Percentiles rank a stretch among this genome's conserved stretches.
These are phyloP conservation scores for Boletus insuetus DNA, from an alignment of 768 basidiomycete species.

Conservation along the genomic window DNA sequence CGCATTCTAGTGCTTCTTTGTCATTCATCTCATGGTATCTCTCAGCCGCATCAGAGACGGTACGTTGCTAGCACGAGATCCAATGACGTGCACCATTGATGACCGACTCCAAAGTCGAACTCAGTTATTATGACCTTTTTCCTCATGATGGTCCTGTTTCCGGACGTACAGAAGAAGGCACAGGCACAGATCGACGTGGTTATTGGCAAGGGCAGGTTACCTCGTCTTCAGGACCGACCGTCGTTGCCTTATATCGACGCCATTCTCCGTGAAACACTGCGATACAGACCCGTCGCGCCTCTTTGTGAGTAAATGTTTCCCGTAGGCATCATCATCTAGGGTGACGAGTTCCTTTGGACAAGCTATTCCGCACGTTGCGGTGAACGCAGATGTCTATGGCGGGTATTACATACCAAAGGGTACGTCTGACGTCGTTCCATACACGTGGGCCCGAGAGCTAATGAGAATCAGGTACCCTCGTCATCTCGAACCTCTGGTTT, in stretches of 20 bases:
- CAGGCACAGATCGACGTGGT: slow-evolving; percentile 12
- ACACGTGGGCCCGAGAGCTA: background rate
- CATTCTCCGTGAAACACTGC: slow-evolving; percentile 11
- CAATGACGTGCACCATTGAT: background rate
- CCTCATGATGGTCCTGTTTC: slow-evolving; percentile 9
- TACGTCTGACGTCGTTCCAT: background rate
- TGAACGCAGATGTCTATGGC: slow-evolving; percentile 40
- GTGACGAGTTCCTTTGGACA: background rate
- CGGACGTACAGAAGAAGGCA: slow-evolving; percentile 10
- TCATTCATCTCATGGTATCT: background rate
- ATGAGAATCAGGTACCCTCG: slow-evolving; percentile 1
- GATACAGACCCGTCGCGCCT: slow-evolving; percentile 4
- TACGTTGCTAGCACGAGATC: slow-evolving; percentile 1
- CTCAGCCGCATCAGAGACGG: slow-evolving; percentile 15
- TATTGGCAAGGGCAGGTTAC: slow-evolving; percentile 2
- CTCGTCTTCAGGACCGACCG: slow-evolving; percentile 8
- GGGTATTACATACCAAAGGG: slow-evolving; percentile 49
- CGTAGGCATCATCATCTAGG: background rate
- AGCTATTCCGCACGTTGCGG: slow-evolving; percentile 30
- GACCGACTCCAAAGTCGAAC: slow-evolving; percentile 4
- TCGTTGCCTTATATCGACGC: slow-evolving; percentile 14
- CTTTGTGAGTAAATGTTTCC: slow-evolving; percentile 4
- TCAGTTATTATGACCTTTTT: slow-evolving; percentile 19
- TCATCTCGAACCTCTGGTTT: slow-evolving; percentile 13
- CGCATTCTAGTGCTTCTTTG: background rate